Conservation (phyloP, 1,139 yeast species). For the Debaryomycetaceae sp. region DNA sequence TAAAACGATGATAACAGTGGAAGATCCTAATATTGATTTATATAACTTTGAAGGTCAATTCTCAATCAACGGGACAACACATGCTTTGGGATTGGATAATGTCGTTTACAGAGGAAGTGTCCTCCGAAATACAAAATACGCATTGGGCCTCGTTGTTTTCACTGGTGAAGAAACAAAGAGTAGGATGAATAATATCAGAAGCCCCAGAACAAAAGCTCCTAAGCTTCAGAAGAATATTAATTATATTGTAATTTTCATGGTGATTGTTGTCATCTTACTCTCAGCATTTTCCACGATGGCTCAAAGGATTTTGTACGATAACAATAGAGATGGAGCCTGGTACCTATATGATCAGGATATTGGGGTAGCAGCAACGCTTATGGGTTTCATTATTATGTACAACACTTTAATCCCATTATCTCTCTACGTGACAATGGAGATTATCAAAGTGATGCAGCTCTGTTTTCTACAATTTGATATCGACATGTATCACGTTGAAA, state of each 20-base stretch:
- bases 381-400: slow-evolving; percentile 97
- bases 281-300: slow-evolving; percentile 84
- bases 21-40: slow-evolving; percentile 87
- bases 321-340: slow-evolving; percentile 58
- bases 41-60: slow-evolving; percentile 82
- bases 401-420: slow-evolving; percentile 94
- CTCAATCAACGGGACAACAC: slow-evolving; percentile 19
- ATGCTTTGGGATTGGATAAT: slow-evolving; percentile 76
- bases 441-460: slow-evolving; percentile 85
- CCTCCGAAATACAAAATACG: slow-evolving; percentile 71
- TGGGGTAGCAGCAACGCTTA: slow-evolving; percentile 85
- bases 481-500: slow-evolving; percentile 85
- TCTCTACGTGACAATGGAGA: slow-evolving; percentile 93
- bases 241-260: slow-evolving; percentile 83
- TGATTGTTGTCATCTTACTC: slow-evolving; percentile 66
- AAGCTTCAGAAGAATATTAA: slow-evolving; percentile 82
- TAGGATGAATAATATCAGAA: slow-evolving; percentile 88
- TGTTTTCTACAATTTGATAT: slow-evolving; percentile 80
- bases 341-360: slow-evolving; percentile 70
- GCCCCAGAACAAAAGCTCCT: slow-evolving; percentile 91
- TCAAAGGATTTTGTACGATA: slow-evolving; percentile 51
- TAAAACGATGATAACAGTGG: slow-evolving; percentile 59
- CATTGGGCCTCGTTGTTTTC: slow-evolving; percentile 79
- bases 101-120: slow-evolving; percentile 86
- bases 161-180: slow-evolving; percentile 96